Percentiles rank a stretch among this genome's conserved stretches.
Evolutionary conservation across 352 stramenopile genomes (phyloP).

Genomic region (Halophytophthora batemanensis): DNA sequence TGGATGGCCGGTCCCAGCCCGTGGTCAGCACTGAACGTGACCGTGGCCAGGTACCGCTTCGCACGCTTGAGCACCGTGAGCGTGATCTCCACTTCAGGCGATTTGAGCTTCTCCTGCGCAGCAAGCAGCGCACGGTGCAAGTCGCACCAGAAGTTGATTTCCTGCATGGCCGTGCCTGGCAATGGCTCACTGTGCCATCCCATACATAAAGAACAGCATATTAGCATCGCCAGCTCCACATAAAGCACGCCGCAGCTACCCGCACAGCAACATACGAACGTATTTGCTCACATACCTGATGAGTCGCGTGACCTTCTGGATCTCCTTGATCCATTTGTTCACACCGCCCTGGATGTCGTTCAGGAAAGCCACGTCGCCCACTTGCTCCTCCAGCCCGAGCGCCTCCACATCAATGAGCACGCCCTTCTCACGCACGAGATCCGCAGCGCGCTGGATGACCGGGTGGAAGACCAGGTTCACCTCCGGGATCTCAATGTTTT

Average conservation of each 20-base stretch:
- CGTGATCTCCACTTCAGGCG: constrained; percentile 89
- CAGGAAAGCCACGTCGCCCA: constrained; percentile 80
- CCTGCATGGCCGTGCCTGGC: constrained; percentile 86
- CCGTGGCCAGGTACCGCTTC: constrained; percentile 88
- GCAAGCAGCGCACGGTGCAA: constrained; percentile 85
- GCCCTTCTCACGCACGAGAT: constrained; percentile 66
- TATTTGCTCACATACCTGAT: constrained; percentile 42
- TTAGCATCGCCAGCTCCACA: not conserved
- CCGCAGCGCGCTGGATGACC: constrained; percentile 78
- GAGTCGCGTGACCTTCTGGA: constrained; percentile 91
- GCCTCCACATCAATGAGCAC: constrained; percentile 78
- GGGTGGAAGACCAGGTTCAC: constrained; percentile 89
- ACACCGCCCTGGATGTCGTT: constrained; percentile 88
- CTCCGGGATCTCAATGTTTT: constrained; percentile 94
- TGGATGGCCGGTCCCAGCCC: constrained; percentile 84
- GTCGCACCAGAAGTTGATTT: constrained; percentile 96
- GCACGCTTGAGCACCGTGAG: constrained; percentile 89
- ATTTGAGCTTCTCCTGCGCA: constrained; percentile 85
- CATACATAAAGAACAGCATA: not conserved
- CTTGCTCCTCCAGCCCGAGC: constrained; percentile 75
- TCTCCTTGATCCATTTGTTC: constrained; percentile 95
- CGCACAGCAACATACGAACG: not conserved
- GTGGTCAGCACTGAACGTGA: constrained; percentile 90
- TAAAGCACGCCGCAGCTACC: not conserved
- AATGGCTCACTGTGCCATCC: constrained; percentile 57